Base-by-base conservation (phyloP, 1,284 basidiomycete genomes). In the Sphaerobolus stellatus region DNA sequence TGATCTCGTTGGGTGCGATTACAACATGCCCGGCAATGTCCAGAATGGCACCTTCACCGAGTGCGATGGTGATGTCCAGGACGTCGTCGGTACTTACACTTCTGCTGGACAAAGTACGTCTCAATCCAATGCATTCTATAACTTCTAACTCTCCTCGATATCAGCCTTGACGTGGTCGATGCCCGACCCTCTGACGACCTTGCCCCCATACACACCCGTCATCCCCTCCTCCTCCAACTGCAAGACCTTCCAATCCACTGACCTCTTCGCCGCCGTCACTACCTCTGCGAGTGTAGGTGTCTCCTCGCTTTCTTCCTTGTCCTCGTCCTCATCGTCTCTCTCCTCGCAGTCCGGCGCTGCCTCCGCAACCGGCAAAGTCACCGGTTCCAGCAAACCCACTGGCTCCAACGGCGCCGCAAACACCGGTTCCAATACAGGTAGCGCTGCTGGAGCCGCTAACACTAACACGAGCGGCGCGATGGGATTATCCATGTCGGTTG, bases 201-300 rank as follows among this genome's bases (percentile, higher is more conserved):
- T 65, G 6, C 64, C 70, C 16, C 69, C 68, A 2, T 73, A 68
- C 63, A 67, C 63, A 9, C 65, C 72, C 18, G 60, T 58, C 22
- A 60, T 69, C 50, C 70, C 70, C 6, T 58, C 67, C 1, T 66
- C 68, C 3, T 70, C 69, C 9, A 69, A 70, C 63, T 74, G 72
- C 62, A 58, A 62, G 25, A 71, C 71, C 1, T 71, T 68, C 59
- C 61, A 64, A 45, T 71, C 71, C 0, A 53, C 65, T 16, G 67
- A 67, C 45, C 60, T 74, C 7, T 74, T 68, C 64, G 64, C 70
- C 3, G 58, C 61, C 8, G 51, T 59, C 16, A 61, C 61, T 14
- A 62, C 59, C 18, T 57, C 56, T 25, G 30, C 52, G 5, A 41
- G 48, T n/a, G 50, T 34, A 22, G 45, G 34, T 41, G 18, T 20